Conservation (phyloP, 371 early-diverging fungal genomes). For the Choanephora cucurbitarum region DNA sequence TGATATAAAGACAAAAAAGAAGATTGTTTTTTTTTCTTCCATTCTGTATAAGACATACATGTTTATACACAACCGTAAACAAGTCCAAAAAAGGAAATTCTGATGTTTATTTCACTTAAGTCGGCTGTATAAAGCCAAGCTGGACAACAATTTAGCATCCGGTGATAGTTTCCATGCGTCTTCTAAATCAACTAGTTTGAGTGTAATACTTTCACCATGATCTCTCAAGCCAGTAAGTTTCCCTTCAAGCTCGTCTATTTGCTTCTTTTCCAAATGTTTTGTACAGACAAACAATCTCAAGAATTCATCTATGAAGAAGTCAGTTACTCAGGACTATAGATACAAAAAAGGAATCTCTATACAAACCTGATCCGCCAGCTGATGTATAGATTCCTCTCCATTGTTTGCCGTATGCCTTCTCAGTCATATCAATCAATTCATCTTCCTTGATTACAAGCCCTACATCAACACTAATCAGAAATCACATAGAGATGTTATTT, state of each 20-base stretch:
- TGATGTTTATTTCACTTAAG: constrained; percentile 30
- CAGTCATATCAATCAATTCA: constrained; percentile 72
- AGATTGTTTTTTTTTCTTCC: not conserved
- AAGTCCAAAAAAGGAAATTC: constrained; percentile 15
- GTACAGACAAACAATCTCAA: constrained; percentile 70
- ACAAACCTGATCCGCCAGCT: constrained; percentile 70
- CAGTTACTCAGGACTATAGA: not conserved
- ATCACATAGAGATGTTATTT: not conserved
- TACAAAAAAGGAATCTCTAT: constrained; percentile 1
- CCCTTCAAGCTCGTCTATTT: constrained; percentile 64
- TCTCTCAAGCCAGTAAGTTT: constrained; percentile 73
- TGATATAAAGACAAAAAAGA: not conserved
- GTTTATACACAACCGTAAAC: constrained; percentile 13
- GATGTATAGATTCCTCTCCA: constrained; percentile 74
- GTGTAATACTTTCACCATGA: constrained; percentile 76
- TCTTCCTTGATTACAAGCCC: constrained; percentile 62
- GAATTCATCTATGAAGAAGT: constrained; percentile 69
- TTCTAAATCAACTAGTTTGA: constrained; percentile 64
- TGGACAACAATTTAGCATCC: constrained; percentile 75
- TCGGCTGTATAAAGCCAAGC: constrained; percentile 66
- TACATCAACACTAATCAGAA: constrained; percentile 4
- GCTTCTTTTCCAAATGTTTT: constrained; percentile 53
- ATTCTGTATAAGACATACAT: not conserved
- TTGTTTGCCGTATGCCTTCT: constrained; percentile 50
- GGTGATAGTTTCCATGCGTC: constrained; percentile 68